Evolutionary conservation across 345 rosid species (phyloP).

Genomic region (Eucalyptus regnans): DNA sequence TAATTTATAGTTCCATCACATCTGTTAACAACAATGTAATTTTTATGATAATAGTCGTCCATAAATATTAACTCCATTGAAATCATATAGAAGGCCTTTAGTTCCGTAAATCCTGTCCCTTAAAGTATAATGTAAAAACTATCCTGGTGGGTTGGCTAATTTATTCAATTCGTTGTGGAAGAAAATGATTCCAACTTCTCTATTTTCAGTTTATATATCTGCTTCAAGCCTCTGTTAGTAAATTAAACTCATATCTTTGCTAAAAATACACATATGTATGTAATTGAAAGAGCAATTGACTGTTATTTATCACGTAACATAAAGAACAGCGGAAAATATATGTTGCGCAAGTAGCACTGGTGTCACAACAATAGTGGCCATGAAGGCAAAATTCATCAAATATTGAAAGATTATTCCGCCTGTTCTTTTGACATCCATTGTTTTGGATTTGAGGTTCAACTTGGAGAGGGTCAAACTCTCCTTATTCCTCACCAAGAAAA

Average conservation of each 20-base stretch:
- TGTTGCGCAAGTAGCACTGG: neutral
- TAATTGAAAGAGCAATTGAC: neutral
- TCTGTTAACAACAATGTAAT: neutral
- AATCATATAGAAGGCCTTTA: rapidly evolving
- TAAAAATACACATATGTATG: neutral
- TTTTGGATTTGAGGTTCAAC: neutral
- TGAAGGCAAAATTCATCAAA: neutral
- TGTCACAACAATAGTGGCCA: neutral
- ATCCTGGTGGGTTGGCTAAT: neutral
- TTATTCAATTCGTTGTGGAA: neutral
- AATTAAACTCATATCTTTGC: neutral
- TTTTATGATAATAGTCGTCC: neutral
- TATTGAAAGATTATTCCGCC: neutral
- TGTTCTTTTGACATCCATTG: neutral
- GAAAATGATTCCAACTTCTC: neutral
- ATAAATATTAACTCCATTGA: neutral
- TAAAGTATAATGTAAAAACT: neutral
- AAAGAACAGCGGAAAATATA: too few relatives aligned
- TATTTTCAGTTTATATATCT: too few relatives aligned
- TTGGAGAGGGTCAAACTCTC: neutral
- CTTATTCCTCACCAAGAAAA: neutral
- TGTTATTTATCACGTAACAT: neutral
- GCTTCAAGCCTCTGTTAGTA: too few relatives aligned
- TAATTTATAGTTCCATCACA: neutral
- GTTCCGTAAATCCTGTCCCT: neutral